phyloP scores from a whole-genome alignment of 805 yeast genomes.

The Brettanomyces nanus region DNA sequence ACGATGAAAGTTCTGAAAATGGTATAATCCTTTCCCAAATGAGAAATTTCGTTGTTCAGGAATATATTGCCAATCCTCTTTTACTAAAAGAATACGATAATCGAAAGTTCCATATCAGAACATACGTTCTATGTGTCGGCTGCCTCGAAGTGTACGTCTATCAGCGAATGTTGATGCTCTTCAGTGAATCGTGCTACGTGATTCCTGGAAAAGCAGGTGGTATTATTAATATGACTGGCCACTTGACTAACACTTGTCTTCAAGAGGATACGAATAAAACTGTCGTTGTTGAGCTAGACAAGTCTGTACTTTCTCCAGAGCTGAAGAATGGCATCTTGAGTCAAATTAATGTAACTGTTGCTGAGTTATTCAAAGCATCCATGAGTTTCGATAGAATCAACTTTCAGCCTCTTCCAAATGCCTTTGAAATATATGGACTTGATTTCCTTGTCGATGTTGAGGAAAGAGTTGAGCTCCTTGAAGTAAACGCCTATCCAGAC shows the following conservation, averaged over 20 bases:
- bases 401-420: slow-evolving; percentile 73
- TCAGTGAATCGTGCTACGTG: slow-evolving; percentile 52
- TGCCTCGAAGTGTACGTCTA: slow-evolving; percentile 73
- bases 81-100: slow-evolving; percentile 49
- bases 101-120: slow-evolving; percentile 83
- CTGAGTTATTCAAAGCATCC: slow-evolving; percentile 77
- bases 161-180: slow-evolving; percentile 70
- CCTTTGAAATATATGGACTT: slow-evolving; percentile 81
- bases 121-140: slow-evolving; percentile 72
- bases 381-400: slow-evolving; percentile 71
- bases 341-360: slow-evolving; percentile 53
- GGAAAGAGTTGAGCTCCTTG: slow-evolving; percentile 53
- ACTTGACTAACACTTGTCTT: slow-evolving; percentile 88
- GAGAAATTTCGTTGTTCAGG: slow-evolving; percentile 86
- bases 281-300: slow-evolving; percentile 58
- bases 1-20: slow-evolving; percentile 34
- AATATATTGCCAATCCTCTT: slow-evolving; percentile 64
- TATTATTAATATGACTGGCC: slow-evolving; percentile 52
- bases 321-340: slow-evolving; percentile 35
- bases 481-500: slow-evolving; percentile 92
- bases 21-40: slow-evolving; percentile 80
- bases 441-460: slow-evolving; percentile 71
- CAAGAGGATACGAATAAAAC: slow-evolving; percentile 37
- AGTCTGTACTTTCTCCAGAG: slow-evolving; percentile 30
- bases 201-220: slow-evolving; percentile 24